phyloP scores from a whole-genome alignment of 768 basidiomycete species.

The Boletus pseudopeckii region DNA sequence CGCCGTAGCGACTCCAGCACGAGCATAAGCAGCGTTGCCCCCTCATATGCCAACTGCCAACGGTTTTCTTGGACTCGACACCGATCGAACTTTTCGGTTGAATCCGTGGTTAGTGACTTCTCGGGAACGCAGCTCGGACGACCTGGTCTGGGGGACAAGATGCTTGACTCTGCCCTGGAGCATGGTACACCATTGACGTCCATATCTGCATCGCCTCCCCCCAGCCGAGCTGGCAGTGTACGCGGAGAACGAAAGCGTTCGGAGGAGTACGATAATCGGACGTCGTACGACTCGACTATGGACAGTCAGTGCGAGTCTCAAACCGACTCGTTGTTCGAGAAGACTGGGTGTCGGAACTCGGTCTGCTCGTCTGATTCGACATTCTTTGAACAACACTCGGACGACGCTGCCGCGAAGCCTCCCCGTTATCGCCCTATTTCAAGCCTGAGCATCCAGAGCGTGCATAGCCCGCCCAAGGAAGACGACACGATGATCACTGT shows the following conservation, averaged over 20 bases:
- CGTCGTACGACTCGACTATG: slow-evolving; percentile 65
- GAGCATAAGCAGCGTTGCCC: slow-evolving; percentile 56
- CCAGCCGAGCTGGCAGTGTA: slow-evolving; percentile 32
- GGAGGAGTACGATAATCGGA: slow-evolving; percentile 31
- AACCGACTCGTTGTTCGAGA: slow-evolving; percentile 59
- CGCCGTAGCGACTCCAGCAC: slow-evolving; percentile 57
- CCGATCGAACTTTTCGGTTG: slow-evolving; percentile 53
- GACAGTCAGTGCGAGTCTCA: slow-evolving; percentile 45
- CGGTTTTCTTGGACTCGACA: slow-evolving; percentile 61
- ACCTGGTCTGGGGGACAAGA: slow-evolving; percentile 82
- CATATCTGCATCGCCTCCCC: slow-evolving; percentile 64
- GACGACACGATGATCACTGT: slow-evolving; percentile 84
- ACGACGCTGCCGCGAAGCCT: slow-evolving; percentile 36
- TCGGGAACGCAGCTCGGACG: slow-evolving; percentile 56
- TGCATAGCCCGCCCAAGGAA: slow-evolving; percentile 54
- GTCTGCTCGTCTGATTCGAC: slow-evolving; percentile 53
- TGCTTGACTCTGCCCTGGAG: slow-evolving; percentile 64
- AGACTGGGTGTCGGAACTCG: slow-evolving; percentile 50
- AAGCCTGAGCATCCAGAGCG: slow-evolving; percentile 48
- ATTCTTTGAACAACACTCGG: slow-evolving; percentile 49
- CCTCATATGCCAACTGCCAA: slow-evolving; percentile 53
- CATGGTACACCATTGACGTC: slow-evolving; percentile 53
- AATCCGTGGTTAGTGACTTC: slow-evolving; percentile 65
- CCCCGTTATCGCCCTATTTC: slow-evolving; percentile 66
- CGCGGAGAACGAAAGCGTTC: slow-evolving; percentile 9